A percentile compares a stretch with the other conserved stretches of the same genome.
Conservation (phyloP, 116 monocot species). For the Cymodocea nodosa region DNA sequence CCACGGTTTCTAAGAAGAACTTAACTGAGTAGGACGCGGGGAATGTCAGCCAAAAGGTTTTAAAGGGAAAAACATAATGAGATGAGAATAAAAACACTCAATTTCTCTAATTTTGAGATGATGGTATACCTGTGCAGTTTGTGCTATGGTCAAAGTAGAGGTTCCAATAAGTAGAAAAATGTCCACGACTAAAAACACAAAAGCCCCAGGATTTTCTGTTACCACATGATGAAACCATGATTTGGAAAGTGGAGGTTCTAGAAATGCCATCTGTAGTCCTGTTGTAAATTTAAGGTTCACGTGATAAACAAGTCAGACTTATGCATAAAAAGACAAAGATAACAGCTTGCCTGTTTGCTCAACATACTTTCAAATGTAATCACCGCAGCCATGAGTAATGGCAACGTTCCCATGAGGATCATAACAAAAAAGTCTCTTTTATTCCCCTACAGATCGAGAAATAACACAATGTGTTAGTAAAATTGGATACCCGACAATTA, state of each 20-base stretch:
- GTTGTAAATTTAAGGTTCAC: slow-evolving; percentile 6
- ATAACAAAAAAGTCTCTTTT: slow-evolving; percentile 85
- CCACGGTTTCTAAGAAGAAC: too few relatives aligned
- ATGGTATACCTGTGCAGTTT: slow-evolving; percentile 56
- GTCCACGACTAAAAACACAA: slow-evolving; percentile 54
- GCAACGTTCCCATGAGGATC: slow-evolving; percentile 54
- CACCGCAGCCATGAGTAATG: slow-evolving; percentile 40
- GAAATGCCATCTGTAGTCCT: slow-evolving; percentile 65
- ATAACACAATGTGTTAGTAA: not conserved
- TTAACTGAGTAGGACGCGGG: too few relatives aligned
- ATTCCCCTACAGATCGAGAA: slow-evolving; percentile 42
- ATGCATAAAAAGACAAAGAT: slow-evolving; percentile 15
- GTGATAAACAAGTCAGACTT: not conserved
- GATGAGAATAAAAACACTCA: too few relatives aligned
- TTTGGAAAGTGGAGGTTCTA: slow-evolving; percentile 28
- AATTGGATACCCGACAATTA: too few relatives aligned
- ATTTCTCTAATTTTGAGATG: not conserved
- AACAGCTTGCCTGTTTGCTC: not conserved
- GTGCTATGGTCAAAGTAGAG: slow-evolving; percentile 43
- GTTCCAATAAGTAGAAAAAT: slow-evolving; percentile 37
- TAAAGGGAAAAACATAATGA: too few relatives aligned
- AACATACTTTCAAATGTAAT: slow-evolving; percentile 55
- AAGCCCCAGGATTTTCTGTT: slow-evolving; percentile 54
- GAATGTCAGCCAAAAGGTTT: too few relatives aligned
- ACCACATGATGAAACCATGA: slow-evolving; percentile 48